phyloP scores from a whole-genome alignment of 805 yeast species.

The Dipodascus geniculatus region DNA sequence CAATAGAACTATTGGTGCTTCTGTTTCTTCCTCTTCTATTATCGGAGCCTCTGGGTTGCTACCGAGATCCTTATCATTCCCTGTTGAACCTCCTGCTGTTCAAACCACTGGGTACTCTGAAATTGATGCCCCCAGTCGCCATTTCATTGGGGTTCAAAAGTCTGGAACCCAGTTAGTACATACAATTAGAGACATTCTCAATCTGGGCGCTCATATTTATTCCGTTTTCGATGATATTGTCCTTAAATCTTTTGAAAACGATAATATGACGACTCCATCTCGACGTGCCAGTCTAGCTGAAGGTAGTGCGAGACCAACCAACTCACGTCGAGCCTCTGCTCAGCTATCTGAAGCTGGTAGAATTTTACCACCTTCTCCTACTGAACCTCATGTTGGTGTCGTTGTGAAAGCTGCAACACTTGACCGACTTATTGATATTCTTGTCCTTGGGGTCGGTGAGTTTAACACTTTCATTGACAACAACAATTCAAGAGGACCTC shows the following conservation, averaged over 20 bases:
- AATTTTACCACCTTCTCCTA: neutral
- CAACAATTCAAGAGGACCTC: conserved; percentile 15
- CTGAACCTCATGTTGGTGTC: conserved; percentile 25
- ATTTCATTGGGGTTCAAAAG: conserved; percentile 21
- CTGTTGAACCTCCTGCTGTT: conserved; percentile 19
- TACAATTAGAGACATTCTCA: conserved; percentile 50
- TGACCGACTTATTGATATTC: conserved; percentile 66
- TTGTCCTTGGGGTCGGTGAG: conserved; percentile 59
- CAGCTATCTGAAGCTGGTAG: conserved; percentile 10
- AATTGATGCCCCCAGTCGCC: conserved; percentile 31
- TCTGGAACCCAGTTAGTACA: conserved; percentile 39
- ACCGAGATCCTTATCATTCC: conserved; percentile 26
- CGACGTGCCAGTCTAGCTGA: conserved; percentile 39
- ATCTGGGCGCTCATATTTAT: conserved; percentile 46
- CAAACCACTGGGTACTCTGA: conserved; percentile 36
- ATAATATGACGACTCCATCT: conserved; percentile 16
- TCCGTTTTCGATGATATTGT: conserved; percentile 44
- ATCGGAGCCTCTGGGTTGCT: neutral
- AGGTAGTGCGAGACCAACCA: conserved; percentile 31
- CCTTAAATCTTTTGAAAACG: conserved; percentile 42
- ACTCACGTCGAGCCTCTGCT: conserved; percentile 23
- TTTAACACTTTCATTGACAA: conserved; percentile 30
- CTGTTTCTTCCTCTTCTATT: conserved; percentile 6
- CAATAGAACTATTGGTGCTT: conserved; percentile 6
- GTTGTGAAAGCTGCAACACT: conserved; percentile 59